A percentile compares a stretch with the other conserved stretches of the same genome.
Conservation (phyloP, 1,284 basidiomycete genomes). For the Porogramme epimiltina region DNA sequence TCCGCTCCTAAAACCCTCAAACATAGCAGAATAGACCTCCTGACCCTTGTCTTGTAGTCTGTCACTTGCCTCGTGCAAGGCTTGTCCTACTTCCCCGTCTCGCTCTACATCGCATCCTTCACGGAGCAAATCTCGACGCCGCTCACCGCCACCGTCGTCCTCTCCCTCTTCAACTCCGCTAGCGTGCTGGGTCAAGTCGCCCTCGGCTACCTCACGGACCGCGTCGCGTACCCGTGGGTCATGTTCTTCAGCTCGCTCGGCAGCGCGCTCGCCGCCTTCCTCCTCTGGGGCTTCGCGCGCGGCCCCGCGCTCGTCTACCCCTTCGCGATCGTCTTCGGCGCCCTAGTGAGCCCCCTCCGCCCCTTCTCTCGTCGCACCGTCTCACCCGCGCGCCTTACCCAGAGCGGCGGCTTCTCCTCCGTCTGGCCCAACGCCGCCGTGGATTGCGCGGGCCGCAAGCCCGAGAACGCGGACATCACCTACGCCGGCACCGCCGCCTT, state of each 20-base stretch:
- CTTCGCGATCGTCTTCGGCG: conserved; percentile 31
- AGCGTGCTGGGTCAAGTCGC: conserved; percentile 29
- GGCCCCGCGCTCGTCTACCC: conserved; percentile 26
- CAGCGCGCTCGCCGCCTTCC: conserved; percentile 29
- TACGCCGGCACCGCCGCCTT: conserved; percentile 26
- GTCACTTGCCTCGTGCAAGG: conserved; percentile 28
- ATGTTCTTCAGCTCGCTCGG: conserved; percentile 27
- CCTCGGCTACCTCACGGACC: conserved; percentile 29
- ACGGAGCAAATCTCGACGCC: conserved; percentile 27
- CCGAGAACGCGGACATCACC: conserved; percentile 29
- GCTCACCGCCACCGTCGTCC: conserved; percentile 28
- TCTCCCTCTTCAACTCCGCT: conserved; percentile 31
- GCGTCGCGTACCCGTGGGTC: conserved; percentile 31
- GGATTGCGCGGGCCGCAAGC: conserved; percentile 27
- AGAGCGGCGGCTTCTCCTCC: conserved; percentile 32
- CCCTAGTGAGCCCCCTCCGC: conserved; percentile 19
- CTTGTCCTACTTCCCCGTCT: conserved; percentile 32
- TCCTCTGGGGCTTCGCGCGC: conserved; percentile 32
- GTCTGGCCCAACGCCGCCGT: conserved; percentile 29
- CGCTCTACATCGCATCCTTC: conserved; percentile 32
- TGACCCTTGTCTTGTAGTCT: conserved; percentile 11
- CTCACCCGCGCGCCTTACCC: neutral
- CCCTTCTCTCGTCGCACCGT: neutral
- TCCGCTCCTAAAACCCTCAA: neutral
- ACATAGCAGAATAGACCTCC: neutral